These are phyloP conservation scores for Dactylellina parvicollis DNA, from an alignment of 2,329 filamentous ascomycete genomes.

Conservation along the genomic window DNA sequence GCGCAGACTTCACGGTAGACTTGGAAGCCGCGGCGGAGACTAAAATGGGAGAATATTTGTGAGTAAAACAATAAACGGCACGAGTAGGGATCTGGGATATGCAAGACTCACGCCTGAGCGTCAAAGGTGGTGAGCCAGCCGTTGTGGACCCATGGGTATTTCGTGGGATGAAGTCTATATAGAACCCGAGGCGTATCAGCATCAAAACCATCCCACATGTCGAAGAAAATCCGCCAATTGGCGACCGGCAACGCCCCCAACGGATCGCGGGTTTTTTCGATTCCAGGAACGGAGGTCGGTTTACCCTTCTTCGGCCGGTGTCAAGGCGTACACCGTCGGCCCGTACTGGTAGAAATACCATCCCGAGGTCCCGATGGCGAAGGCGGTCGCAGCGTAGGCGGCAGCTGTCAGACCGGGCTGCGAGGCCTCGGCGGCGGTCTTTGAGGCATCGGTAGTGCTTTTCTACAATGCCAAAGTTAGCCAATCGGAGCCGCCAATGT, in stretches of 20 bases:
- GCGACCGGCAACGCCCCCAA: constrained; percentile 45
- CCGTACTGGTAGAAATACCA: constrained; percentile 99
- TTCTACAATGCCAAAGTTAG: constrained; percentile 45
- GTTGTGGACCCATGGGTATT: constrained; percentile 95
- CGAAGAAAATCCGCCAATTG: constrained; percentile 55
- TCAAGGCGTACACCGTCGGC: constrained; percentile 84
- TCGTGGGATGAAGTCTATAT: constrained; percentile 83
- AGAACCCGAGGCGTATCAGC: constrained; percentile 57
- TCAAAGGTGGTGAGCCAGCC: constrained; percentile 96
- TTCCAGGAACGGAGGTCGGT: constrained; percentile 65
- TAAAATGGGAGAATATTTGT: constrained; percentile 60
- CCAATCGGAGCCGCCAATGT: constrained; percentile 31
- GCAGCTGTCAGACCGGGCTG: constrained; percentile 76
- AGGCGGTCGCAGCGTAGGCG: constrained; percentile 83
- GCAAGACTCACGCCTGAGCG: constrained; percentile 82
- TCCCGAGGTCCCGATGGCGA: constrained; percentile 86
- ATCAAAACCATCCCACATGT: constrained; percentile 47
- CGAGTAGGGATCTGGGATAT: neutral
- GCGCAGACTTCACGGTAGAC: constrained; percentile 99
- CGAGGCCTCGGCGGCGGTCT: constrained; percentile 36
- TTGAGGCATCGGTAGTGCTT: constrained; percentile 53
- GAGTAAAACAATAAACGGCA: neutral
- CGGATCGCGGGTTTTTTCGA: neutral
- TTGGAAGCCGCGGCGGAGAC: constrained; percentile 98
- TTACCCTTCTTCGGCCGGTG: constrained; percentile 97